Percentiles rank a stretch among this genome's conserved stretches.
Evolutionary conservation across 176 grass and related monocot species (phyloP).

Genomic region (Juncus inflexus): DNA sequence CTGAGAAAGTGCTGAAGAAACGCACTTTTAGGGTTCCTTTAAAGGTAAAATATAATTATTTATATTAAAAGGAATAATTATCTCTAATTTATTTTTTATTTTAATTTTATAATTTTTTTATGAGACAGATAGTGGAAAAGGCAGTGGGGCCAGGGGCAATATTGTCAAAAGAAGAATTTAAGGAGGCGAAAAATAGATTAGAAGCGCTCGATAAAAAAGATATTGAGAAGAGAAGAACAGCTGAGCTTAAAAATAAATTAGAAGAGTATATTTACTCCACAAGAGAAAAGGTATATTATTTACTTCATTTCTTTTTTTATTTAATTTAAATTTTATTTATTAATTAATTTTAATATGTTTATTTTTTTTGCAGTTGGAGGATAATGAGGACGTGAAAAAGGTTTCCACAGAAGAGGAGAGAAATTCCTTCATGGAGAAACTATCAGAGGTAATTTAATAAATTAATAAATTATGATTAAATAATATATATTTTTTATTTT

Average conservation of each 20-base stretch:
- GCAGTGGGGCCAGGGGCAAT: slow-evolving; percentile 45
- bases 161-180: slow-evolving; percentile 74
- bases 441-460: slow-evolving; percentile 53
- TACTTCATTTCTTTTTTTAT: neutral
- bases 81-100: slow-evolving; percentile 9
- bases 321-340: neutral
- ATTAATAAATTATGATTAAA: slow-evolving; percentile 11
- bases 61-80: slow-evolving; percentile 18
- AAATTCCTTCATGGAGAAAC: slow-evolving; percentile 67
- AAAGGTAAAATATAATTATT: slow-evolving; percentile 64
- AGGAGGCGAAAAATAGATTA: slow-evolving; percentile 89
- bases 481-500: slow-evolving; percentile 5
- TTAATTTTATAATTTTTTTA: slow-evolving; percentile 1
- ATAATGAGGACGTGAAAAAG: slow-evolving; percentile 61
- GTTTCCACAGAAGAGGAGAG: slow-evolving; percentile 91
- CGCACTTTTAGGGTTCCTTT: slow-evolving; percentile 93
- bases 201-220: slow-evolving; percentile 84
- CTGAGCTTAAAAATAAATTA: slow-evolving; percentile 90
- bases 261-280: slow-evolving; percentile 96
- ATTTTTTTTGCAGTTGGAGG: slow-evolving; percentile 60
- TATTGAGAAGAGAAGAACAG: slow-evolving; percentile 79
- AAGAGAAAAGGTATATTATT: slow-evolving; percentile 75
- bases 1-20: slow-evolving; percentile 90
- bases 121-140: slow-evolving; percentile 64
- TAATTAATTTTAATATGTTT: slow-evolving; percentile 8